phyloP scores from a whole-genome alignment of 441 rosid species.

The Pelargonium citronellum region DNA sequence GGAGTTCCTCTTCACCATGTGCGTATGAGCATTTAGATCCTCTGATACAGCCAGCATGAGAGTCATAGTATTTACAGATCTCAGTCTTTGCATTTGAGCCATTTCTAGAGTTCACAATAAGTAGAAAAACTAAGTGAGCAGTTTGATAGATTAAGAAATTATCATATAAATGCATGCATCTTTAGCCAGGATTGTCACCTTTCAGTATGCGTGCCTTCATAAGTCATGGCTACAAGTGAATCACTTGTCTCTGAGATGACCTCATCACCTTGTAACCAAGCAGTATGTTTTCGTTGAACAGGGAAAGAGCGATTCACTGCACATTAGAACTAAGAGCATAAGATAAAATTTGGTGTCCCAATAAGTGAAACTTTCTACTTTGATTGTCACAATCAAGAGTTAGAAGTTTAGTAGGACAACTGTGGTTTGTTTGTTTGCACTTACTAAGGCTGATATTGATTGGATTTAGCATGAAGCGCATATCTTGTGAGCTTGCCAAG shows the following conservation, averaged over 20 bases:
- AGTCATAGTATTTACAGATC: slow-evolving; percentile 42
- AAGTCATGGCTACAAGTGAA: slow-evolving; percentile 27
- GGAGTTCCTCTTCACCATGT: slow-evolving; percentile 40
- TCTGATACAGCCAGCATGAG: slow-evolving; percentile 44
- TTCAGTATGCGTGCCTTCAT: slow-evolving; percentile 29
- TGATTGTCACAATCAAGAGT: background rate
- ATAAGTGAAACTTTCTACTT: slow-evolving; percentile 6
- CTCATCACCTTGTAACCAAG: slow-evolving; percentile 32
- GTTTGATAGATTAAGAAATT: slow-evolving; percentile 2
- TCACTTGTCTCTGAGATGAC: slow-evolving; percentile 31
- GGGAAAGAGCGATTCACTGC: slow-evolving; percentile 46
- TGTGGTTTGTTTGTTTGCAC: slow-evolving; percentile 23
- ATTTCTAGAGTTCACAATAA: slow-evolving; percentile 24
- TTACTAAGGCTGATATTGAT: slow-evolving; percentile 56
- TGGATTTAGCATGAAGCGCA: slow-evolving; percentile 66
- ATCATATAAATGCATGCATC: slow-evolving; percentile 15
- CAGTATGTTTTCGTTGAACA: slow-evolving; percentile 25
- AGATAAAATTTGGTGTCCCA: slow-evolving; percentile 20
- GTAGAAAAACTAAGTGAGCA: slow-evolving; percentile 15
- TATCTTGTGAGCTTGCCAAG: slow-evolving; percentile 74
- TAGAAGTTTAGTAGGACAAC: background rate
- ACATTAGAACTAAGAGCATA: slow-evolving; percentile 20
- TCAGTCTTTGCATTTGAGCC: slow-evolving; percentile 30
- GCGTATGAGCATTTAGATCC: slow-evolving; percentile 43
- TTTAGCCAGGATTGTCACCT: slow-evolving; percentile 32